Percentiles rank a stretch among this genome's conserved stretches.
These are phyloP conservation scores for Ophiocordyceps robertsii DNA, from an alignment of 2,329 filamentous ascomycete genomes.

Conservation along the genomic window DNA sequence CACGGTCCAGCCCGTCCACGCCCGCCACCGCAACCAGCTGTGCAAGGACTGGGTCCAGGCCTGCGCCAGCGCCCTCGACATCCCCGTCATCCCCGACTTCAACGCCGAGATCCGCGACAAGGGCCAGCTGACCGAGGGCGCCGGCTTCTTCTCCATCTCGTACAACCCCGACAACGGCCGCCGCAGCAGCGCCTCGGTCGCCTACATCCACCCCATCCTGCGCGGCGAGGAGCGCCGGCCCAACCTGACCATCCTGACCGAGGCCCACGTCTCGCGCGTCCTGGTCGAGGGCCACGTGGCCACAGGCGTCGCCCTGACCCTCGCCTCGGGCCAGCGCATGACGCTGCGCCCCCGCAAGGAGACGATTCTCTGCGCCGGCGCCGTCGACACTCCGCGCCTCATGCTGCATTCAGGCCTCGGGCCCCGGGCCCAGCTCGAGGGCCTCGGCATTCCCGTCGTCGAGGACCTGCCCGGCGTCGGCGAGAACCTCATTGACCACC, in stretches of 20 bases:
- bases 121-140: constrained; percentile 59
- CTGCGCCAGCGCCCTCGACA: constrained; percentile 64
- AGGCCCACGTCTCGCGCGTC: constrained; percentile 76
- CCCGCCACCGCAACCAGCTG: constrained; percentile 75
- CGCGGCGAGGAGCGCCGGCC: constrained; percentile 68
- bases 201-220: constrained; percentile 86
- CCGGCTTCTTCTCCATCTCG: constrained; percentile 82
- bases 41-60: constrained; percentile 82
- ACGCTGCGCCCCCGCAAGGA: constrained; percentile 56
- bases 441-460: constrained; percentile 41
- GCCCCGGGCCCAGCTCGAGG: constrained; percentile 36
- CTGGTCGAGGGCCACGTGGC: constrained; percentile 59
- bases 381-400: constrained; percentile 65
- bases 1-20: constrained; percentile 80
- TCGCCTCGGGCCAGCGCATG: constrained; percentile 37
- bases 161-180: constrained; percentile 84
- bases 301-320: constrained; percentile 56
- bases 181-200: constrained; percentile 75
- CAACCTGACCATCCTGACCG: constrained; percentile 76
- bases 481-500: constrained; percentile 48
- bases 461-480: constrained; percentile 45
- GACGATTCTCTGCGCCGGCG: constrained; percentile 68
- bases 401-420: constrained; percentile 45
- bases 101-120: constrained; percentile 67
- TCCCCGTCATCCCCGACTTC: constrained; percentile 75